These are phyloP conservation scores for Cucumis hystrix DNA, from an alignment of 306 rosid species.

Conservation along the genomic window DNA sequence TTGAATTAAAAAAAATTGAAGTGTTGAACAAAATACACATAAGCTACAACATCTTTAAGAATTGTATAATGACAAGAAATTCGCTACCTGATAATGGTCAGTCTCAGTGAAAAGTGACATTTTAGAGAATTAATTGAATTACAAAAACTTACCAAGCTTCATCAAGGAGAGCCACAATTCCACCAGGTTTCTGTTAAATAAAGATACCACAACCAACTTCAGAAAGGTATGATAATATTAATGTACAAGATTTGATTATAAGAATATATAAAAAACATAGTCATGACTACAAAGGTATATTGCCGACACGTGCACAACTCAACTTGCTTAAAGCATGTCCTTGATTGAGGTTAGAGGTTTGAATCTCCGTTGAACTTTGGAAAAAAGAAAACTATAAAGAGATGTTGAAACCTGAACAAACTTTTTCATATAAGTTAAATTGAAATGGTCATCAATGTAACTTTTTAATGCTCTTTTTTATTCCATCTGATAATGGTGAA, in stretches of 20 bases:
- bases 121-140: neutral
- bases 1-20: neutral
- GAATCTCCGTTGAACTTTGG: too few species aligned
- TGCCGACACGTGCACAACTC: neutral
- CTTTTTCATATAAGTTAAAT: neutral
- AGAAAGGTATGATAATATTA: neutral
- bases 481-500: neutral
- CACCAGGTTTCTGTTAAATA: conserved; percentile 87
- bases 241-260: neutral
- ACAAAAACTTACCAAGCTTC: conserved; percentile 82
- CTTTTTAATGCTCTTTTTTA: neutral
- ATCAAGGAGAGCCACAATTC: conserved; percentile 92
- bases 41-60: neutral
- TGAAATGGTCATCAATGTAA: neutral
- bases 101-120: neutral
- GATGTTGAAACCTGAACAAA: neutral
- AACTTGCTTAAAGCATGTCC: too few species aligned
- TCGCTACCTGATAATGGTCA: neutral
- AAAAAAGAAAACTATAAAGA: neutral
- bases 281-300: neutral
- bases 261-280: neutral
- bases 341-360: too few species aligned
- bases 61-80: neutral
- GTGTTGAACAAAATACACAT: neutral
- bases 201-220: conserved; percentile 14